Conservation (phyloP, 2,329 filamentous ascomycete genomes). For the Sclerotiophoma versabilis region DNA sequence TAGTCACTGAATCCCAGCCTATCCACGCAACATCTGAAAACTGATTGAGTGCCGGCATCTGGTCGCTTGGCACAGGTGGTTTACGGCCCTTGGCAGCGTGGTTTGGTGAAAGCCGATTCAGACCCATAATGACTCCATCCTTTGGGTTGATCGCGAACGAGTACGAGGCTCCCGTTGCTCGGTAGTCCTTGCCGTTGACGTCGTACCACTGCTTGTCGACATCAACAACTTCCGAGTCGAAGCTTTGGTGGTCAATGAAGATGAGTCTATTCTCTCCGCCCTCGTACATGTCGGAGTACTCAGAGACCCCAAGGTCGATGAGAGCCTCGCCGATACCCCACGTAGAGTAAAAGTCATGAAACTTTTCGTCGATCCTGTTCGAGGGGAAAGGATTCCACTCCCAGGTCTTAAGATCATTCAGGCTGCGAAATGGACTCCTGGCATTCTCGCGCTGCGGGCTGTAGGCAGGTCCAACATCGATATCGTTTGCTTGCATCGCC, state of each 20-base stretch:
- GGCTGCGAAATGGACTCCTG: conserved; percentile 9
- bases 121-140: conserved; percentile 26
- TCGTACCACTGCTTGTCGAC: conserved; percentile 21
- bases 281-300: conserved; percentile 17
- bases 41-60: conserved; percentile 20
- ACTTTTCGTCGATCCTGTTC: neutral
- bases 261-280: conserved; percentile 23
- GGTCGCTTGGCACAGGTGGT: conserved; percentile 15
- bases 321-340: conserved; percentile 27
- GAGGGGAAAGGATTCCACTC: conserved; percentile 18
- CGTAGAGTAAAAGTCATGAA: conserved; percentile 20
- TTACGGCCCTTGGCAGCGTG: conserved; percentile 18
- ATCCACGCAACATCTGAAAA: conserved; percentile 32
- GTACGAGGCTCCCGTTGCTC: conserved; percentile 24
- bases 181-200: conserved; percentile 13
- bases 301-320: conserved; percentile 17
- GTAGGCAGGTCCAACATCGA: conserved; percentile 15
- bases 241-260: conserved; percentile 18
- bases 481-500: conserved; percentile 21
- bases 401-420: conserved; percentile 17
- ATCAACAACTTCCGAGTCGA: neutral
- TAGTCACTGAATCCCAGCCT: conserved; percentile 16
- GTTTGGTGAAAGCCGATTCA: conserved; percentile 22
- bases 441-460: conserved; percentile 14
- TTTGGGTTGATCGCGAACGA: conserved; percentile 21